Evolutionary conservation across 2,329 filamentous ascomycete genomes (phyloP).

Genomic region (Penicillium verrucosum): DNA sequence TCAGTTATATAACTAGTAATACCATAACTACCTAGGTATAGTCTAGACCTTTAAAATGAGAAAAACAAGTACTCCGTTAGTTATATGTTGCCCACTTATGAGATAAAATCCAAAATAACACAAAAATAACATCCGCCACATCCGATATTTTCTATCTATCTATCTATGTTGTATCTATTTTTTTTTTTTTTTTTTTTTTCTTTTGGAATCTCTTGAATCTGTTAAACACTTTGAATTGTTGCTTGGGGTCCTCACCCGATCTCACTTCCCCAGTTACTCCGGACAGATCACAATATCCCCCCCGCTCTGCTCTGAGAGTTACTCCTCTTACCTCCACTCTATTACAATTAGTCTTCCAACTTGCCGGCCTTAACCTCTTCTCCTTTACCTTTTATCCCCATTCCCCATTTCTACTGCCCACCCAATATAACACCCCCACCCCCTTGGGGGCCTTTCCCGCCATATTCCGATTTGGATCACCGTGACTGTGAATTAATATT

Average conservation of each 20-base stretch:
- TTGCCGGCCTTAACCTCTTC: neutral
- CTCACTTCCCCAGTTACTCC: slow-evolving; percentile 26
- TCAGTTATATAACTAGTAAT: too few relatives aligned
- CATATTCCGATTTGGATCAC: slow-evolving; percentile 10
- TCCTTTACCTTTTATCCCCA: neutral
- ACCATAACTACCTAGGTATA: too few relatives aligned
- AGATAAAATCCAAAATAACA: neutral
- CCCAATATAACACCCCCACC: neutral
- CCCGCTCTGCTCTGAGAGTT: neutral
- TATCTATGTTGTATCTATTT: too few relatives aligned
- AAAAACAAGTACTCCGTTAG: too few relatives aligned
- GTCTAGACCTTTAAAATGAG: too few relatives aligned
- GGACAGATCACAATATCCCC: slow-evolving; percentile 7
- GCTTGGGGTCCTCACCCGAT: too few relatives aligned
- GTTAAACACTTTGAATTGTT: neutral
- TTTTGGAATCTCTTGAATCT: neutral
- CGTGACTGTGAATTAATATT: neutral
- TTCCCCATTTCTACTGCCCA: neutral
- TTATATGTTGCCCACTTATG: too few relatives aligned
- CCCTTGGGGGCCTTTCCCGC: slow-evolving; percentile 13
- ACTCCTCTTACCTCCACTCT: slow-evolving; percentile 12
- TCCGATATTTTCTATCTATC: neutral
- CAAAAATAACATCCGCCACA: slow-evolving; percentile 11
- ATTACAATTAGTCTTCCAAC: neutral
- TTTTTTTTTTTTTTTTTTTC: neutral